These are phyloP conservation scores for Rhodotorula paludigena DNA, from an alignment of 768 basidiomycete species.

Conservation along the genomic window DNA sequence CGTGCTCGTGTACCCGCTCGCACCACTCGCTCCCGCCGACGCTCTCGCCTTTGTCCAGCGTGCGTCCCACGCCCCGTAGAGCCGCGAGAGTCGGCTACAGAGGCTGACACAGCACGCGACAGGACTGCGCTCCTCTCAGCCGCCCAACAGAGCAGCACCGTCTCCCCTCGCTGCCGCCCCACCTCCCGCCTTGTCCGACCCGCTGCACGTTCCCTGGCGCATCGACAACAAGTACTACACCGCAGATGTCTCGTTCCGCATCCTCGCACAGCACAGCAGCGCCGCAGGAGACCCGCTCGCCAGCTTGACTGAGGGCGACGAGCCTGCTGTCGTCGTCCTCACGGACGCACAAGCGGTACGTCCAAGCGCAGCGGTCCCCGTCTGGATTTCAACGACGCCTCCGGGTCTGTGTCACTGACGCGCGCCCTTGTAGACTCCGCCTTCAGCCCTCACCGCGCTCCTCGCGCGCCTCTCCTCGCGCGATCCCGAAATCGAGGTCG, in stretches of 20 bases:
- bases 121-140: not conserved
- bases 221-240: conserved; percentile 22
- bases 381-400: not conserved
- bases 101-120: not conserved
- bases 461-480: conserved; percentile 2
- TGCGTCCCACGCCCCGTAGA: no score
- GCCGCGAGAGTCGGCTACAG: no score
- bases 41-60: not conserved
- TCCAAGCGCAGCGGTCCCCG: no score
- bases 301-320: conserved; percentile 7
- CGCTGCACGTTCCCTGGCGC: not conserved
- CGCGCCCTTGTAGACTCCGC: not conserved
- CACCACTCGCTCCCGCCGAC: not conserved
- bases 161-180: no score
- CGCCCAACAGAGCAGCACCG: no score
- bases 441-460: not conserved
- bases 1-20: not conserved
- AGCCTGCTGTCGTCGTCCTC: conserved; percentile 19
- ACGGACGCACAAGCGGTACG: not conserved
- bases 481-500: conserved; percentile 21
- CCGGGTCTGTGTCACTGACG: no score
- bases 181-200: not conserved
- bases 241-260: conserved; percentile 6
- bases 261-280: not conserved
- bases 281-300: not conserved